Conservation (phyloP, 75 land plant genomes). For the Sequoiadendron giganteum region DNA sequence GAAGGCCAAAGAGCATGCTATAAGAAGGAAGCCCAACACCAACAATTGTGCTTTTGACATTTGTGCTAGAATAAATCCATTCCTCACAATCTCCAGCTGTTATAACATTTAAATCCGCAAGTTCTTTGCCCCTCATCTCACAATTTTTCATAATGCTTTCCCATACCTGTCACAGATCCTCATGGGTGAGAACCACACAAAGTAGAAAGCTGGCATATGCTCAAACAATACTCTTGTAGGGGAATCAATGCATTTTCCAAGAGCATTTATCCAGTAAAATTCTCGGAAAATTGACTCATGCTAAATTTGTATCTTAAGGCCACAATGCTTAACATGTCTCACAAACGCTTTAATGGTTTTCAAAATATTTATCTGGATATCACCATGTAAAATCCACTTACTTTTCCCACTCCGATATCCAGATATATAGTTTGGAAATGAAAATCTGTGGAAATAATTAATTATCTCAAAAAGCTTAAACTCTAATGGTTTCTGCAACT, state of each 20-base stretch:
- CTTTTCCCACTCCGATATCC: not conserved
- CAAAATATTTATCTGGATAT: not conserved
- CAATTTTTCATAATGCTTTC: conserved; percentile 50
- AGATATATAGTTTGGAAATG: not conserved
- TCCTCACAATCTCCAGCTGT: conserved; percentile 47
- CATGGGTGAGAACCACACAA: not conserved
- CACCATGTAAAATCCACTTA: not conserved
- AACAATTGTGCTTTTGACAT: conserved; percentile 24
- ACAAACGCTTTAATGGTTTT: not conserved
- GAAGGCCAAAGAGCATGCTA: conserved; percentile 33
- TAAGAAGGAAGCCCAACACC: conserved; percentile 62
- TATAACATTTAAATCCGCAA: conserved; percentile 48
- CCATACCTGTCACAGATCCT: conserved; percentile 48
- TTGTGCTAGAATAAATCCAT: conserved; percentile 37
- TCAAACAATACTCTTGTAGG: not conserved
- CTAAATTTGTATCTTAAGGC: not conserved
- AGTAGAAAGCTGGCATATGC: not conserved
- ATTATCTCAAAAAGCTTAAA: not conserved
- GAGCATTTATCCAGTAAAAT: not conserved
- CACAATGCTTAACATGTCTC: not conserved
- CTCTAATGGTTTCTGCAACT: not conserved
- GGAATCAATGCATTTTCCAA: not conserved
- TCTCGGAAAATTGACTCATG: not conserved
- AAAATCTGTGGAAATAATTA: not conserved
- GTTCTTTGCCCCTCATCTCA: conserved; percentile 51